Conservation (phyloP, 163 green algal genomes). For the Chlorella variabilis region DNA sequence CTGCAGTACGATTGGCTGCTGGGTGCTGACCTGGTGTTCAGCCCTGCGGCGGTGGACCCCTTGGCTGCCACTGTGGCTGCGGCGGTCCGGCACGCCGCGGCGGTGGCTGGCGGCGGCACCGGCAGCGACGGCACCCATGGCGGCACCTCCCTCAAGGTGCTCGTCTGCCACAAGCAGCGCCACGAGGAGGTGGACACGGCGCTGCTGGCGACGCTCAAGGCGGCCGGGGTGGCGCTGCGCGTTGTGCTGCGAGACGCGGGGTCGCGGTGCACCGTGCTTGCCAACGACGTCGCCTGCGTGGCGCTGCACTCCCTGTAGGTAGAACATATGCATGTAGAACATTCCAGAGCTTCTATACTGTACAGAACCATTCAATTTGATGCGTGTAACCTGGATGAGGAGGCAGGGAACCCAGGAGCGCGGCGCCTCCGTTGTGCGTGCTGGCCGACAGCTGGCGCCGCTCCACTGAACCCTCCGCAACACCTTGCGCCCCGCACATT, state of each 20-base stretch:
- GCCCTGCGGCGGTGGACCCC: not conserved
- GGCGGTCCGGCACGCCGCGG: not conserved
- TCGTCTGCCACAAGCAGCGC: constrained; percentile 26
- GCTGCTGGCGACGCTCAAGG: not conserved
- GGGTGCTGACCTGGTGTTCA: constrained; percentile 34
- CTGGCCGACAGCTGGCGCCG: no score
- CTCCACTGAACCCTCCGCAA: no score
- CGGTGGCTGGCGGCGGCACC: not conserved
- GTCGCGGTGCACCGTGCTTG: constrained; percentile 6
- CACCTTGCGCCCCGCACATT: no score
- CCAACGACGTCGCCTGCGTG: not conserved
- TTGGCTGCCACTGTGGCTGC: constrained; percentile 5
- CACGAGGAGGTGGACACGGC: constrained; percentile 18
- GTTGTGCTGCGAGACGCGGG: constrained; percentile 4
- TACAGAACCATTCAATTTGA: no score
- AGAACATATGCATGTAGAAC: not conserved
- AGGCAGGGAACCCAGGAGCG: no score
- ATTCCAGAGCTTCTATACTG: no score
- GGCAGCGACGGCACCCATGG: not conserved
- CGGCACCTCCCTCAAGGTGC: not conserved
- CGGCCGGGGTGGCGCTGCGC: not conserved
- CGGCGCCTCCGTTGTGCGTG: no score
- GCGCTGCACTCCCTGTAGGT: not conserved
- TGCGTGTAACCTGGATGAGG: no score
- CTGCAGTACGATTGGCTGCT: constrained; percentile 32